These are phyloP conservation scores for Annona squamosa DNA, from an alignment of 164 flowering plant genomes.

Conservation along the genomic window DNA sequence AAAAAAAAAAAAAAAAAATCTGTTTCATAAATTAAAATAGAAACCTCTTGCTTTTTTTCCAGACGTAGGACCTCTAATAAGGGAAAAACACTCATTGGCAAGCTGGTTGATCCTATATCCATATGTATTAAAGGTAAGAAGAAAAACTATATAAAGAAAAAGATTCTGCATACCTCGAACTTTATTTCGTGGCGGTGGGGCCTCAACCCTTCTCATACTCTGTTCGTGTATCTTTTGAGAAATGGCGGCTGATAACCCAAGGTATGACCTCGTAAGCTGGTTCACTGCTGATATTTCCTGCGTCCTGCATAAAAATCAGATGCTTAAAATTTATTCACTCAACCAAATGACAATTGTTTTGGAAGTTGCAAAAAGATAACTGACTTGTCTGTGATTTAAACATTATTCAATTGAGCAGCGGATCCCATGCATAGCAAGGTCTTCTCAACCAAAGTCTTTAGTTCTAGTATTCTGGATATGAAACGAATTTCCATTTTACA, in stretches of 20 bases:
- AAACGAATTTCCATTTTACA: neutral
- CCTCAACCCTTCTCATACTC: constrained; percentile 5
- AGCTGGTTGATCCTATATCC: too few relatives aligned
- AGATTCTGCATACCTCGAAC: constrained; percentile 12
- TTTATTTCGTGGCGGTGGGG: constrained; percentile 7
- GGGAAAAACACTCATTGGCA: too few relatives aligned
- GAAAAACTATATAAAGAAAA: neutral
- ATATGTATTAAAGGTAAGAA: neutral
- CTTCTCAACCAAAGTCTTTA: neutral
- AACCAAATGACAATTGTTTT: neutral
- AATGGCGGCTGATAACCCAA: constrained; percentile 24
- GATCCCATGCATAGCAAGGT: neutral
- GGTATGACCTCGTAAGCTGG: constrained; percentile 28
- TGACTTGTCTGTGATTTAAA: neutral
- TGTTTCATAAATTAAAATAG: too few relatives aligned
- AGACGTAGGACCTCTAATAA: too few relatives aligned
- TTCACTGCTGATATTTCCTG: constrained; percentile 20
- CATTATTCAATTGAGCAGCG: neutral
- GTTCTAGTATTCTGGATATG: neutral
- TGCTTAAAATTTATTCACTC: neutral
- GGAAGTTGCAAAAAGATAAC: neutral
- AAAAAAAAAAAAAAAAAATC: too few relatives aligned
- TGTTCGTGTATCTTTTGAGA: constrained; percentile 20
- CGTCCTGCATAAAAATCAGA: constrained; percentile 19
- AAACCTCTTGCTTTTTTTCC: too few relatives aligned